Conservation (phyloP, 164 flowering plant genomes). For the Chloranthus sessilifolius region DNA sequence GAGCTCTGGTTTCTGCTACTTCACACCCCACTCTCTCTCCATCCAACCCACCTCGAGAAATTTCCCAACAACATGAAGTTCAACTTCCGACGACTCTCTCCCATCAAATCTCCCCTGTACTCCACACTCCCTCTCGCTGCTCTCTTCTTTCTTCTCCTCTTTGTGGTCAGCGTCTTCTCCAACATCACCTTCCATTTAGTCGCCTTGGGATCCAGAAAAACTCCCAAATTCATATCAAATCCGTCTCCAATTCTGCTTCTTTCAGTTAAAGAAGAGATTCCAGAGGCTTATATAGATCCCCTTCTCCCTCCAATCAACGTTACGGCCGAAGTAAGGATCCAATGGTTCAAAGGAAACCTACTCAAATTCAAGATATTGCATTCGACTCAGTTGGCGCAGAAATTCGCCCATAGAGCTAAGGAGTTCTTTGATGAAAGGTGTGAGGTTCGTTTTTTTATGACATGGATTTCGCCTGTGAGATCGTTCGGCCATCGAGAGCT, state of each 20-base stretch:
- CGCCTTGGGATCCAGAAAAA: not conserved
- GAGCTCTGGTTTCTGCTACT: not conserved
- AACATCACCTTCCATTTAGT: constrained; percentile 11
- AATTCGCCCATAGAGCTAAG: constrained; percentile 18
- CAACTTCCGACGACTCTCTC: not conserved
- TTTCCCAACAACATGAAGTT: constrained; percentile 7
- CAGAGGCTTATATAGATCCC: constrained; percentile 3
- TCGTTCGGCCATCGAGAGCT: constrained; percentile 51
- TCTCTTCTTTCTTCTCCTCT: constrained; percentile 15
- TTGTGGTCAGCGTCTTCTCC: constrained; percentile 16
- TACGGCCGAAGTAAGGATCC: constrained; percentile 19
- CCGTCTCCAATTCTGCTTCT: constrained; percentile 6
- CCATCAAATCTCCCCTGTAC: constrained; percentile 14
- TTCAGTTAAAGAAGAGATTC: constrained; percentile 12
- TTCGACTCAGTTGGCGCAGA: constrained; percentile 10
- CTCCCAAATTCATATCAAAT: constrained; percentile 1
- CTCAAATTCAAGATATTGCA: constrained; percentile 27
- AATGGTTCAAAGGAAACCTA: constrained; percentile 25
- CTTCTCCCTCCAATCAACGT: constrained; percentile 17
- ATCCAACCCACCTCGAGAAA: not conserved
- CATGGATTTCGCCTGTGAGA: constrained; percentile 66
- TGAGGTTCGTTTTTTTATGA: constrained; percentile 62
- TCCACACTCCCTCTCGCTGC: constrained; percentile 24
- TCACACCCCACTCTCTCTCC: not conserved
- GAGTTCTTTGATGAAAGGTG: constrained; percentile 36